Evolutionary conservation across 441 rosid genomes (phyloP), one percentile per base, ranked within the genome.

Genomic region (Populus hybrid): DNA sequence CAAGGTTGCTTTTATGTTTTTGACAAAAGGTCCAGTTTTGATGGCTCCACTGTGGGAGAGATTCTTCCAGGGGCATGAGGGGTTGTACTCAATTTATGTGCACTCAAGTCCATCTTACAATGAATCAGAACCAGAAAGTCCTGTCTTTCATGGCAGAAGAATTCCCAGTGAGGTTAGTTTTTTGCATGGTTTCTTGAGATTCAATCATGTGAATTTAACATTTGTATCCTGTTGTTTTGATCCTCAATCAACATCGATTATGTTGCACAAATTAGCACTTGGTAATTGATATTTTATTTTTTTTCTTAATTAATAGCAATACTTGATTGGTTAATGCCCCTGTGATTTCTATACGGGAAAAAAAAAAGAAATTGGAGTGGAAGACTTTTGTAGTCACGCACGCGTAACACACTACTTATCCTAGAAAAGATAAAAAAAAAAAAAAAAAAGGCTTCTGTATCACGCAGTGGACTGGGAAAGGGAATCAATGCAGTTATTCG

Each of bases 1-100:
- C 1, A 26, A 26, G 28, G 28, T 26, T 26, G 28, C 28, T 26
- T 26, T 26, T 26, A 26, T 26, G 28, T 26, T 26, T 26, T 78
- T 92, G 82, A 84, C 89, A 23, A 89, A 85, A 74, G 94, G 93
- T 10, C 86, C 85, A n/a, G 82, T 90, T 72, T 40, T 77, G 34
- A 28, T 92, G 81, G 97, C 94, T 70, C 93, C 90, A 21, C 63
- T 90, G 69, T 90, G 97, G 97, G 92, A 90, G 54, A 75, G 76
- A 64, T 90, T 92, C 80, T 90, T 92, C 84, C 71, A 82, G 32
- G 94, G 97, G 5, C 83, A 88, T 34, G 82, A 86, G 77, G 90
- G 87, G 63, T 24, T 86, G 24, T 92, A 89, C 76, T 87, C 73
- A 14, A 84, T 92, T 16, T 92, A 90, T 40, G 86, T 92, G 54